Evolutionary conservation across 23 red algal genomes (phyloP), one percentile per base, ranked within the genome.

Genomic region (Gracilaria vermiculophylla): DNA sequence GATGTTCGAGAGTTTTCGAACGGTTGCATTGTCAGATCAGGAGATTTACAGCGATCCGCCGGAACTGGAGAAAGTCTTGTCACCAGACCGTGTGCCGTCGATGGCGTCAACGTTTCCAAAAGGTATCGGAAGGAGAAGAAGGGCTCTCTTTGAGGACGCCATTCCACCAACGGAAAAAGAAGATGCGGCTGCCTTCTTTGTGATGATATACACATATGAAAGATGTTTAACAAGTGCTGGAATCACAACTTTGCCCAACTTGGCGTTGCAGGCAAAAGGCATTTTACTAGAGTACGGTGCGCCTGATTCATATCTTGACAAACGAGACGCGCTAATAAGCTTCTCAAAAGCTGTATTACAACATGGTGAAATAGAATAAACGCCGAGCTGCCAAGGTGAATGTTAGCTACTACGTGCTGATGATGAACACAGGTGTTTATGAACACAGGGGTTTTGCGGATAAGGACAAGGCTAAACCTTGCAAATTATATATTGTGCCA

Each of bases 281-380:
- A 88, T 78, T 77, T 64, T 88, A 62, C 20, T 57, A 43, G 84
- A 55, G 33, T 66, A 78, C 37, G 57, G 28, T 45, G 28, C 67
- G 41, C 42, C 52, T n/a, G 84, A 78, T 64, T 88, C 84, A 55
- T 88, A 88, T 44, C 72, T 88, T 39, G 84, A 88, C 66, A 88
- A 88, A 27, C 42, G 84, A 48, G 66, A 88, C 53, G 84, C 84
- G 20, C 50, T 88, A 5, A 52, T 76, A 37, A 58, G 58, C 21
- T 60, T 88, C 34, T 49, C 60, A 36, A 44, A 76, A 45, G 69
- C 84, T 24, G 72, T 88, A 0, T 42, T 88, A 37, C 44, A 62
- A 49, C 84, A 88, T 32, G 84, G 84, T 61, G 84, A 72, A 54
- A 33, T 85, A 85, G 57, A 70, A 43, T 85, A 66, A 85, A 66